Evolutionary conservation across 2,329 filamentous ascomycete genomes (phyloP), one percentile per base, ranked within the genome.

Genomic region (Dryadomyces quercus-mongolicae): DNA sequence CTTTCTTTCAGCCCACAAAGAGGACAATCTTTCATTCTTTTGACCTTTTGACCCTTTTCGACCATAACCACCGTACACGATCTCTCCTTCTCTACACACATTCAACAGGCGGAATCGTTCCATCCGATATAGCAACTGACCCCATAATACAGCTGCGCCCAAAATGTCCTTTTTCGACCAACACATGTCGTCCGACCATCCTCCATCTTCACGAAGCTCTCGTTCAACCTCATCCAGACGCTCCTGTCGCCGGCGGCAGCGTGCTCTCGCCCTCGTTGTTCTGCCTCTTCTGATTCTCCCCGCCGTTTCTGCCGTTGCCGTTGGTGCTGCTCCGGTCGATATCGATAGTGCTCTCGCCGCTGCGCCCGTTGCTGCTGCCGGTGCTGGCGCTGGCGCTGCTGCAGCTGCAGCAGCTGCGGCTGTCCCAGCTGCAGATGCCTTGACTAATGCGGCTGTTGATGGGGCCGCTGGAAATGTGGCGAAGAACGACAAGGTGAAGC

Each of bases 401-500:
- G 49, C 42, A 16, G 55, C 31, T 22, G 55, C 45, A 9, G 49
- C 42, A 16, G 55, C 31, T 22, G 49, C 55, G 1, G 51, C 31
- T 1, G 56, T 46, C 12, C 46, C 54, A 16, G 48, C 52, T n/a
- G 53, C n/a, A 4, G 44, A 22, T 21, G 51, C 31, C 20, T 43
- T 50, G 25, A 31, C 25, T 4, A 31, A 31, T 16, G 52, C 55
- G 7, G 45, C 40, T 1, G 47, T 52, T 2, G 53, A 50, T 0
- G 54, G 18, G 12, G 50, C 44, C 2, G 54, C 43, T 7, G 56
- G 59, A 46, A 59, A 62, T 25, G 71, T 70, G 57, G 58, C 56
- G 44, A 70, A 70, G 53, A 64, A 65, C 52, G 64, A 66, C 34
- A 90, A 90, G 67, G 85, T 93, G 72, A 88, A 87, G 54, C 92